Percentiles rank a stretch among this genome's conserved stretches.
phyloP scores from a whole-genome alignment of 768 basidiomycete genomes.

The Rhodotorula taiwanensis region DNA sequence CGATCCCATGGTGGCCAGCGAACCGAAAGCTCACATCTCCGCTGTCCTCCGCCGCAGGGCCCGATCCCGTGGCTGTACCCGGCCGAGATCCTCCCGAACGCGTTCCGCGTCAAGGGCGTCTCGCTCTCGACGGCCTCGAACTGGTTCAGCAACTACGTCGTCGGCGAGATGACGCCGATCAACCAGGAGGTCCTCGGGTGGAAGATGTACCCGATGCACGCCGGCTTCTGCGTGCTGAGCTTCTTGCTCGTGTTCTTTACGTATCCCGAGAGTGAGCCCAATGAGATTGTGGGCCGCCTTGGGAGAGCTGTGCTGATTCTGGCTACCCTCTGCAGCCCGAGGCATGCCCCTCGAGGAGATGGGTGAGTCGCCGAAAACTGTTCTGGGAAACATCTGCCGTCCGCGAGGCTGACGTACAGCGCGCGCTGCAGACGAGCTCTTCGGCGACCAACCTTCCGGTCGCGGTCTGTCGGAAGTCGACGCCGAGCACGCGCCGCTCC shows the following conservation, averaged over 20 bases:
- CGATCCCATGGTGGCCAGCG: not conserved
- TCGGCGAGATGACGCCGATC: conserved; percentile 14
- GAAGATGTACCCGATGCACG: conserved; percentile 93
- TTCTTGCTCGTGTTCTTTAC: conserved; percentile 57
- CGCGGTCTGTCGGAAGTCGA: not conserved
- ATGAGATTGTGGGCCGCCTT: too few relatives aligned
- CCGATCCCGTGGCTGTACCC: conserved; percentile 1
- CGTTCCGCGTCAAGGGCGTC: conserved; percentile 89
- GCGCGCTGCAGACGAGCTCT: conserved; percentile 25
- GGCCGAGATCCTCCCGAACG: conserved; percentile 73
- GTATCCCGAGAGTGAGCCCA: conserved; percentile 51
- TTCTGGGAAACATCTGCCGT: too few relatives aligned
- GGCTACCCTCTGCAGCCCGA: conserved; percentile 10
- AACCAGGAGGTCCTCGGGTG: conserved; percentile 75
- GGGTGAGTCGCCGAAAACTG: conserved; percentile 32
- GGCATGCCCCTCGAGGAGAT: conserved; percentile 44
- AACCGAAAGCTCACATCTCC: not conserved
- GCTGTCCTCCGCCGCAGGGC: not conserved
- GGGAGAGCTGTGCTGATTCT: conserved; percentile 18
- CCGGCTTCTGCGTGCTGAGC: conserved; percentile 59
- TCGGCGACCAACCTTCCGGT: conserved; percentile 23
- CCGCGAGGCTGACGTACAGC: not conserved
- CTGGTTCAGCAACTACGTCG: conserved; percentile 21
- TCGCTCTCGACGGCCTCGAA: conserved; percentile 80
- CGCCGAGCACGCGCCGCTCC: conserved; percentile 49